Percentiles rank a stretch among this genome's conserved stretches.
Evolutionary conservation across 2,329 filamentous ascomycete species (phyloP).

Genomic region (Tolypocladium sp.): DNA sequence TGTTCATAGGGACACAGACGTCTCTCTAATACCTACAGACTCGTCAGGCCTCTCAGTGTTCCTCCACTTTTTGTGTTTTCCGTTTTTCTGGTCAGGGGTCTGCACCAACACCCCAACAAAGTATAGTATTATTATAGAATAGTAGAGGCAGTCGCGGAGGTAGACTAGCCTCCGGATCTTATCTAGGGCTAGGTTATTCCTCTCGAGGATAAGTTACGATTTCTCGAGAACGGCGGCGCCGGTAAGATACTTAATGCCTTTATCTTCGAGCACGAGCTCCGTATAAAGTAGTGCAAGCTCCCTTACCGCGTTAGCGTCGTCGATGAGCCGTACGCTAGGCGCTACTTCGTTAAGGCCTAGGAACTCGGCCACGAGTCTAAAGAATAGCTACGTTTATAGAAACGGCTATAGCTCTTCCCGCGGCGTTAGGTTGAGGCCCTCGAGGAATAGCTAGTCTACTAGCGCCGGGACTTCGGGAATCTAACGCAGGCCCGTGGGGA

Average conservation of each 20-base stretch:
- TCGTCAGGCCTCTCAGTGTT: too few relatives aligned
- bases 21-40: too few relatives aligned
- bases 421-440: constrained; percentile 9
- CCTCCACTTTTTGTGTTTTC: too few relatives aligned
- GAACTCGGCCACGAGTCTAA: constrained; percentile 19
- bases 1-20: too few relatives aligned
- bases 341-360: constrained; percentile 13
- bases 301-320: constrained; percentile 1
- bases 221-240: constrained; percentile 1
- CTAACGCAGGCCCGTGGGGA: constrained; percentile 3
- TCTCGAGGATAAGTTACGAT: constrained; percentile 1
- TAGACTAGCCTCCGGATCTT: constrained; percentile 6
- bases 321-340: constrained; percentile 6
- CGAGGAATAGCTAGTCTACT: constrained; percentile 4
- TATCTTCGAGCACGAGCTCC: constrained; percentile 1
- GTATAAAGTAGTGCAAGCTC: constrained; percentile 9
- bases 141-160: constrained; percentile 10
- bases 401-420: constrained; percentile 13
- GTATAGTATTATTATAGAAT: too few relatives aligned
- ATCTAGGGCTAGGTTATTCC: constrained; percentile 3
- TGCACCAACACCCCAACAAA: too few relatives aligned
- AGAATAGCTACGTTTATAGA: constrained; percentile 23
- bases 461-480: neutral
- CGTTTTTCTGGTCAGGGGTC: too few relatives aligned
- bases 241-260: neutral